Evolutionary conservation across 345 rosid species (phyloP).

Genomic region (Ailanthus altissimus): DNA sequence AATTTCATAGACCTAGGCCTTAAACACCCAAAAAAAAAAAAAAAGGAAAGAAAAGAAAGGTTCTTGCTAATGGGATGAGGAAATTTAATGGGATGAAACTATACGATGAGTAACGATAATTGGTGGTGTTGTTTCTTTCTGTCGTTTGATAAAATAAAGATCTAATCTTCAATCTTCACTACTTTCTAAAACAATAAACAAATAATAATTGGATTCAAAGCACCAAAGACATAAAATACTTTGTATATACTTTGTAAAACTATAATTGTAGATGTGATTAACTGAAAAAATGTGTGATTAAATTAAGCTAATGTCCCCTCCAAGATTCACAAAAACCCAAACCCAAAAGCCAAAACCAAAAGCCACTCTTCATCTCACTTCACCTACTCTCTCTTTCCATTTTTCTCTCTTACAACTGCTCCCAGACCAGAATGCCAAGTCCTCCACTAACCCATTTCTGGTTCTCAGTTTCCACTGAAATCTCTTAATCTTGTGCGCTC

Average conservation of each 20-base stretch:
- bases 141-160: not conserved
- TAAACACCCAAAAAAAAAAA: not conserved
- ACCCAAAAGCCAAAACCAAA: constrained; percentile 45
- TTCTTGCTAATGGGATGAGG: not conserved
- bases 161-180: not conserved
- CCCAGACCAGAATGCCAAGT: constrained; percentile 29
- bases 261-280: constrained; percentile 1
- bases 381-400: constrained; percentile 22
- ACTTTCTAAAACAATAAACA: no score
- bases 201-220: not conserved
- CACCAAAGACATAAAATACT: not conserved
- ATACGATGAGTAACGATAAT: not conserved
- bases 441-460: constrained; percentile 16
- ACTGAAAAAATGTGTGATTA: not conserved
- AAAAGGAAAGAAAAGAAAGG: no score
- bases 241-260: not conserved
- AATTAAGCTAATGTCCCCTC: constrained; percentile 32
- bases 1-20: not conserved
- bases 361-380: constrained; percentile 30
- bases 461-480: constrained; percentile 18
- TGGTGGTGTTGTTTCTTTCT: not conserved
- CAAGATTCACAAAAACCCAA: constrained; percentile 42
- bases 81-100: no score
- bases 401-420: constrained; percentile 18
- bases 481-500: constrained; percentile 10